These are phyloP conservation scores for Arabidopsis arenosa DNA, from an alignment of 345 rosid species.

Conservation along the genomic window DNA sequence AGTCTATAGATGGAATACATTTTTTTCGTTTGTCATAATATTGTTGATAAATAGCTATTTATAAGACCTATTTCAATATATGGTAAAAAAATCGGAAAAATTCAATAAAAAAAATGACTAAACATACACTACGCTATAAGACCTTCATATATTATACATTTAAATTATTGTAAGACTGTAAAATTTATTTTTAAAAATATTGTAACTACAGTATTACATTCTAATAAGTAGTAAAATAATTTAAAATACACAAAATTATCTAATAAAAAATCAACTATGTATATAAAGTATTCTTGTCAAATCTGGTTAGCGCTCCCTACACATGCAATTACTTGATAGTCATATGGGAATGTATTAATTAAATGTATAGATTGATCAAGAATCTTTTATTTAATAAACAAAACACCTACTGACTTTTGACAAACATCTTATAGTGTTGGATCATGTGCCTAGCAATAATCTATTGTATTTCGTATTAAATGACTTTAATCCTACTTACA, in stretches of 20 bases:
- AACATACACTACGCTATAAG: neutral
- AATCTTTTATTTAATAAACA: conserved; percentile 30
- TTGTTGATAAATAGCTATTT: no score
- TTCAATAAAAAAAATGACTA: neutral
- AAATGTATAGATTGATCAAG: conserved; percentile 29
- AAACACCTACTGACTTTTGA: conserved; percentile 43
- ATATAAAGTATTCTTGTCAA: conserved; percentile 5
- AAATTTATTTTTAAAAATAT: neutral
- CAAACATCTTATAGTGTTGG: conserved; percentile 53
- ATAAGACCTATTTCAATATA: neutral
- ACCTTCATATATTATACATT: neutral
- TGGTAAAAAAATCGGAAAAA: no score
- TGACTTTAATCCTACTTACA: conserved; percentile 11
- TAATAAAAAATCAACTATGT: neutral
- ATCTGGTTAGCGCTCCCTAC: conserved; percentile 24
- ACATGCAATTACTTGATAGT: conserved; percentile 40
- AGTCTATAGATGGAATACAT: neutral
- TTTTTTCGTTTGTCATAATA: neutral
- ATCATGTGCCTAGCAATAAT: conserved; percentile 48
- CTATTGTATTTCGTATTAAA: conserved; percentile 35
- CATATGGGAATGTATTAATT: conserved; percentile 37
- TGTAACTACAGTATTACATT: neutral
- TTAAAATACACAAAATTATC: neutral
- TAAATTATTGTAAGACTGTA: neutral
- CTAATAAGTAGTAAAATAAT: neutral